These are phyloP conservation scores for Henckelia pumila DNA, from an alignment of 257 asterid species.

Conservation along the genomic window DNA sequence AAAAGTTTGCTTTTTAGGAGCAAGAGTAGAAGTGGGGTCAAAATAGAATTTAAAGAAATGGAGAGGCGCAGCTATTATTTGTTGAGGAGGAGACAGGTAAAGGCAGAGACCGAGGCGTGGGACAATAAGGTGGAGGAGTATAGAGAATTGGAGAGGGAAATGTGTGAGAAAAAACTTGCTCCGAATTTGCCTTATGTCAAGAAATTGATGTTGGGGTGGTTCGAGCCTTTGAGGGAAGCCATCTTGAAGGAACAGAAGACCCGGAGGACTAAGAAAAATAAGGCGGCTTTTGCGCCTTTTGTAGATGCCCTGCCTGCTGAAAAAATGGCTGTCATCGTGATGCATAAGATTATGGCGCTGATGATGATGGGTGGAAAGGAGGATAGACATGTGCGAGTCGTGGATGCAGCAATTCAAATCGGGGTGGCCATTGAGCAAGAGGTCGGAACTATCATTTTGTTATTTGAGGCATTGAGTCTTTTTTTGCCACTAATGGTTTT, in stretches of 20 bases:
- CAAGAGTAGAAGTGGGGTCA: conserved; percentile 44
- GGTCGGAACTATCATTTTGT: conserved; percentile 43
- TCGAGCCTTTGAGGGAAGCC: conserved; percentile 80
- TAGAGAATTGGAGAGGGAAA: conserved; percentile 78
- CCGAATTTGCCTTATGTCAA: conserved; percentile 84
- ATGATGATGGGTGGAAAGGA: conserved; percentile 90
- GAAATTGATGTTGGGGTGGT: conserved; percentile 84
- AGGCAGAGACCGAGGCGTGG: conserved; percentile 95
- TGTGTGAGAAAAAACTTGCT: conserved; percentile 93
- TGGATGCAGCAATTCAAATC: conserved; percentile 85
- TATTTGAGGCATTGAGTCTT: conserved; percentile 4
- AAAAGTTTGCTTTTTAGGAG: conserved; percentile 61
- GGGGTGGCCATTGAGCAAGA: conserved; percentile 84
- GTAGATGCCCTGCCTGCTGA: conserved; percentile 80
- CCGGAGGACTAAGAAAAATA: conserved; percentile 53
- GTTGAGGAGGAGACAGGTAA: conserved; percentile 71
- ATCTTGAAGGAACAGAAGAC: conserved; percentile 70
- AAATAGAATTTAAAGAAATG: conserved; percentile 62
- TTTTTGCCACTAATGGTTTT: neutral
- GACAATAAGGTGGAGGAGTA: conserved; percentile 86
- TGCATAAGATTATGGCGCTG: conserved; percentile 89
- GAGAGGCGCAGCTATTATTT: conserved; percentile 68
- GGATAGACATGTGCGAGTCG: conserved; percentile 73
- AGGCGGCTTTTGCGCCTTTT: conserved; percentile 65
- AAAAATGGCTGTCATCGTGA: conserved; percentile 89